These are phyloP conservation scores for Cucumis melo DNA, from an alignment of 306 rosid genomes.

Conservation along the genomic window DNA sequence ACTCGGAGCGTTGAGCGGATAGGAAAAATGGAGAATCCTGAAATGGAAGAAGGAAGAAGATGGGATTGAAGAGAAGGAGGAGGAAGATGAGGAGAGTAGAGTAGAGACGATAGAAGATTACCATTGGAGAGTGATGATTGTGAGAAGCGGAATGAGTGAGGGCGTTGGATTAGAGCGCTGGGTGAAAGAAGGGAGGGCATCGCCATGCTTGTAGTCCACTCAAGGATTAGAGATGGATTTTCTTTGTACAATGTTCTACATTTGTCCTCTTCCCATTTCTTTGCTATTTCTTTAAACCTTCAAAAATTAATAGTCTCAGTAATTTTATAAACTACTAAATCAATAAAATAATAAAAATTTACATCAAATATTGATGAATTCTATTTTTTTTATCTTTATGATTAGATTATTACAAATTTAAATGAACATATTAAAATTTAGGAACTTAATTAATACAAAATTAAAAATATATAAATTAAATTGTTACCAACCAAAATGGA, in stretches of 20 bases:
- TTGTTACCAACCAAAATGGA: no score
- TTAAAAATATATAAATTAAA: no score
- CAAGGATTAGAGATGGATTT: not conserved
- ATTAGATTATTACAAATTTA: no score
- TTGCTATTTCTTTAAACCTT: not conserved
- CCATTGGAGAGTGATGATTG: not conserved
- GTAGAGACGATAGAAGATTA: not conserved
- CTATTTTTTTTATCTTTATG: no score
- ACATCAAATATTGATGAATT: no score
- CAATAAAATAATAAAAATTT: no score
- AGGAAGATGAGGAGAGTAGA: not conserved
- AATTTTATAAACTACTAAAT: no score
- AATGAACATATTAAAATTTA: no score
- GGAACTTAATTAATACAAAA: no score
- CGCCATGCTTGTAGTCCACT: not conserved
- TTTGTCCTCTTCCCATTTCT: not conserved
- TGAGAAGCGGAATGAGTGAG: not conserved
- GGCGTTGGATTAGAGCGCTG: not conserved
- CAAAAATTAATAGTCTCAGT: no score
- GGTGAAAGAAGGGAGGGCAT: constrained; percentile 1
- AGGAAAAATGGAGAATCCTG: not conserved
- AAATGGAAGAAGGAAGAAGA: not conserved
- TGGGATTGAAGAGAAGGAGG: not conserved
- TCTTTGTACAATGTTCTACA: not conserved
- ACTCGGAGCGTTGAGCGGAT: not conserved